These are phyloP conservation scores for Triticum aestivum DNA, from an alignment of 176 grass and related monocot genomes.

Conservation along the genomic window DNA sequence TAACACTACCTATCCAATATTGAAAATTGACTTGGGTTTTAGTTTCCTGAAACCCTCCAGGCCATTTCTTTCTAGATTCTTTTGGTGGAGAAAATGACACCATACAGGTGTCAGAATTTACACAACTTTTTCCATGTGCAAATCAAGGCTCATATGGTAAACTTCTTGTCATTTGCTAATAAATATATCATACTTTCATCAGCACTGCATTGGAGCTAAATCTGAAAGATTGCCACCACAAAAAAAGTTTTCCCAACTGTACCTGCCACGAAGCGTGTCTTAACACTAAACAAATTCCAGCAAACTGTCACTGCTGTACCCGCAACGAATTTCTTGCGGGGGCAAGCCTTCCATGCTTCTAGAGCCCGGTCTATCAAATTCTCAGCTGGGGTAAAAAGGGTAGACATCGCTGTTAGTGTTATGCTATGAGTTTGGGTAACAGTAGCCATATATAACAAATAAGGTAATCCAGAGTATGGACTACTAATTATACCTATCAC, in stretches of 20 bases:
- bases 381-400: slow-evolving; percentile 43
- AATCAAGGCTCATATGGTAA: background rate
- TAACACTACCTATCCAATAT: too few species aligned
- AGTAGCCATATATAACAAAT: background rate
- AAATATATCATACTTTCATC: background rate
- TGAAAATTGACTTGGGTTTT: too few species aligned
- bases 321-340: slow-evolving; percentile 80
- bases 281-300: slow-evolving; percentile 88
- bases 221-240: background rate
- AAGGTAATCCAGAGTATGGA: background rate
- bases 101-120: background rate
- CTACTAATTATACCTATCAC: slow-evolving; percentile 46
- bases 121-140: background rate
- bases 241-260: background rate
- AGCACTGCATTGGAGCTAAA: background rate
- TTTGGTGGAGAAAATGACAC: background rate
- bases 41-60: background rate
- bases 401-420: background rate
- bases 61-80: background rate
- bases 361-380: slow-evolving; percentile 31
- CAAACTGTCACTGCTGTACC: slow-evolving; percentile 61
- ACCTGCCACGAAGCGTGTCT: slow-evolving; percentile 82
- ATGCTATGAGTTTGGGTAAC: background rate
- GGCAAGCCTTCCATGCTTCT: slow-evolving; percentile 81
- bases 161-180: background rate